phyloP scores from a whole-genome alignment of 768 basidiomycete species.

The Auricularia sp. region DNA sequence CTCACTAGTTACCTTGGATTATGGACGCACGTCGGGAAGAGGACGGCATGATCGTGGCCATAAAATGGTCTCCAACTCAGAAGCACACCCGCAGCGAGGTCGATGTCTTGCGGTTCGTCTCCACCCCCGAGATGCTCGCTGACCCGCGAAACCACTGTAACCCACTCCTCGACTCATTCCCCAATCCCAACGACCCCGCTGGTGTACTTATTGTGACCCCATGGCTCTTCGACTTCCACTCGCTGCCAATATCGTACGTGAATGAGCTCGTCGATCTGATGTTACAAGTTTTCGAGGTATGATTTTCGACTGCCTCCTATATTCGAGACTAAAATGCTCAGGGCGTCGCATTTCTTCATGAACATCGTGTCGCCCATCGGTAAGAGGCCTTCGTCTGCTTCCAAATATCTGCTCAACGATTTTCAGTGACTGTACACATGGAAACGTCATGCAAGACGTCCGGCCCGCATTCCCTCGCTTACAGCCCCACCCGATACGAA shows the following conservation, averaged over 20 bases:
- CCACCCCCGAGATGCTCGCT: not conserved
- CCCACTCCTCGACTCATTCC: not conserved
- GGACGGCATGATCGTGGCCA: not conserved
- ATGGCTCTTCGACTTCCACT: not conserved
- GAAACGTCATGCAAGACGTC: not conserved
- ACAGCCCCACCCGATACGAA: not conserved
- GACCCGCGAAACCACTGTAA: not conserved
- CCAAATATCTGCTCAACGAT: not conserved
- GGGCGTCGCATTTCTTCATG: not conserved
- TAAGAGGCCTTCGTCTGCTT: not conserved
- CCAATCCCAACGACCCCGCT: not conserved
- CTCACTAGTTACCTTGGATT: not conserved
- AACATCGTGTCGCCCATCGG: not conserved
- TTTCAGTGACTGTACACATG: not conserved
- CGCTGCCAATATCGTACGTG: not conserved
- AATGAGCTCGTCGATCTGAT: not conserved
- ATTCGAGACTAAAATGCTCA: not conserved
- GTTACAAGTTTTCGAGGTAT: not conserved
- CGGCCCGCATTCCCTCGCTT: not conserved
- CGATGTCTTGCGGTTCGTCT: not conserved
- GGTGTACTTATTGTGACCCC: not conserved
- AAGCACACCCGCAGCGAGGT: not conserved
- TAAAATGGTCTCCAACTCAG: not conserved
- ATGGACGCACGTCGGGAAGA: not conserved
- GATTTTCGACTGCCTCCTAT: not conserved